Evolutionary conservation across 805 yeast genomes (phyloP), one percentile per base, ranked within the genome.

Genomic region (Clavispora asparagi): DNA sequence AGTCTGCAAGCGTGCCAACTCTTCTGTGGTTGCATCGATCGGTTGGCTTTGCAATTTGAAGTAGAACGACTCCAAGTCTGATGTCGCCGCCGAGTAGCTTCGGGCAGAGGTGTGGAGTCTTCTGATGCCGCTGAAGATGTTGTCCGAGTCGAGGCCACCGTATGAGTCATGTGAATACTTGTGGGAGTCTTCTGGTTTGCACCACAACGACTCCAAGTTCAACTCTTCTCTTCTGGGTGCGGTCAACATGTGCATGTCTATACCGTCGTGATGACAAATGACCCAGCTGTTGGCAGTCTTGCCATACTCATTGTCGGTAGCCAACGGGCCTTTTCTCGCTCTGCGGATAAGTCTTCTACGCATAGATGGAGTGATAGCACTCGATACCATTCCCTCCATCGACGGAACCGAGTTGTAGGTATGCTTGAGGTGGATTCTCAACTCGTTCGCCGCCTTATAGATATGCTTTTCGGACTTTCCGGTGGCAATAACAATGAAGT

Each of bases 391-490:
- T 0, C 97, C 98, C 57, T 90, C 96, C 4, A 83, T 70, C 6
- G 64, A 58, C 0, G 94, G 84, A 1, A 75, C 52, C 3, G 48
- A 46, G 23, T 54, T 50, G 39, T 56, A 56, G 11, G 48, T 54
- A 33, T 76, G 76, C 59, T 91, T 91, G 37, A 89, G 59, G 59
- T 71, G 72, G 26, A 71, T 71, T 42, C 78, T 70, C 33, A 90
- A 65, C 52, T 81, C 83, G 13, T 68, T 67, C 2, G 86, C 79
- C 1, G 95, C 89, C 50, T 82, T 83, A 52, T 77, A 81, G 19
- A 89, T 66, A 65, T 91, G 98, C 50, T 78, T 82, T 33, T 81
- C 78, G 28, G 91, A 81, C 61, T 83, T 85, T 4, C 95, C 96
- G 0, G 94, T 79, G 16, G 83, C 78, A 0, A 92, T 67, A 6